Conservation (phyloP, 148 eudicot species). For the Nyssa sinensis region DNA sequence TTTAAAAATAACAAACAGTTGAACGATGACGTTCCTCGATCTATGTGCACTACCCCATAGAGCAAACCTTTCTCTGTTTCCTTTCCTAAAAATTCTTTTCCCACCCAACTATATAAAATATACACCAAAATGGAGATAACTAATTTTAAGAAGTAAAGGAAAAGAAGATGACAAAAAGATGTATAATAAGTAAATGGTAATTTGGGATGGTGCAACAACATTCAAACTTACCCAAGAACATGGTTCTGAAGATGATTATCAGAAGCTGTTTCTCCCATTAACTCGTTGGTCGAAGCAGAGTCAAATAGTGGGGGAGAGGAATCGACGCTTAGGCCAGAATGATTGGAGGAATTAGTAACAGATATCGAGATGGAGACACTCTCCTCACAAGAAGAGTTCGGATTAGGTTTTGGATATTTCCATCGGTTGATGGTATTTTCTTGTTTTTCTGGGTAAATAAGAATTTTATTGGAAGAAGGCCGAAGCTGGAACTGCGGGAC, state of each 20-base stretch:
- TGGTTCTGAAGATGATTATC: conserved; percentile 32
- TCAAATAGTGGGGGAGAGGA: conserved; percentile 17
- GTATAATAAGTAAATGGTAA: neutral
- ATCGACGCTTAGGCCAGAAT: conserved; percentile 22
- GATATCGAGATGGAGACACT: conserved; percentile 24
- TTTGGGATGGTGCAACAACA: neutral
- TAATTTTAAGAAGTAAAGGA: neutral
- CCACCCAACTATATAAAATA: neutral
- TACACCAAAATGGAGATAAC: neutral
- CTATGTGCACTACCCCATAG: neutral
- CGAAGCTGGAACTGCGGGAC: too few relatives aligned
- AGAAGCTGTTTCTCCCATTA: conserved; percentile 22
- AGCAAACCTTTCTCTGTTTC: neutral
- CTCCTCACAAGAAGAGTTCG: conserved; percentile 28
- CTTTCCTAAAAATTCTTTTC: neutral
- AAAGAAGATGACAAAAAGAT: neutral
- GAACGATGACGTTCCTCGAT: too few relatives aligned
- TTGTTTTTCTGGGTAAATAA: too few relatives aligned
- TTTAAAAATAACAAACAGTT: too few relatives aligned
- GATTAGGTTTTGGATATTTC: conserved; percentile 20
- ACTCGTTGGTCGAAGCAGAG: conserved; percentile 16
- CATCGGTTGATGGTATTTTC: conserved; percentile 8
- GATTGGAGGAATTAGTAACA: conserved; percentile 20
- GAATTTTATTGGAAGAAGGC: too few relatives aligned
- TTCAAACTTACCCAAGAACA: conserved; percentile 24